Evolutionary conservation across 495 filamentous ascomycete species (phyloP).

Genomic region (Trichoderma reesei): DNA sequence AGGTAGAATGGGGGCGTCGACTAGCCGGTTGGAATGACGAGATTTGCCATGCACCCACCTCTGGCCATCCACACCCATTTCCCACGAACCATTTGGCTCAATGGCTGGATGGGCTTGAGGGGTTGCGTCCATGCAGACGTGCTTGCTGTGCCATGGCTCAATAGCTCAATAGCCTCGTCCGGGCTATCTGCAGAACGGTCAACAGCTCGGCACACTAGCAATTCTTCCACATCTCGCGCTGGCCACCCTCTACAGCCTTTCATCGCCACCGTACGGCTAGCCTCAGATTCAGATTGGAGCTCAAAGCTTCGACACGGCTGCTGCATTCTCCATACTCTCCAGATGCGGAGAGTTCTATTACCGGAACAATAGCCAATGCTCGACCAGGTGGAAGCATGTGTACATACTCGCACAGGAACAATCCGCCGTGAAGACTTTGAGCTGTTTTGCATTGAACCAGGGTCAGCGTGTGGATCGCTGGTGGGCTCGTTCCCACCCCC

Average conservation of each 20-base stretch:
- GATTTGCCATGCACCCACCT: slow-evolving; percentile 3
- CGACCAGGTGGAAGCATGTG: too few species aligned
- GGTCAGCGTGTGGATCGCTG: background rate
- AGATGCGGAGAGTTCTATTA: background rate
- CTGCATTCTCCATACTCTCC: background rate
- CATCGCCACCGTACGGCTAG: too few species aligned
- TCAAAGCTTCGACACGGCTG: background rate
- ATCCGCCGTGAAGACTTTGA: background rate
- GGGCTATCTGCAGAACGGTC: background rate
- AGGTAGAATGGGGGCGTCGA: background rate
- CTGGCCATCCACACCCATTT: background rate
- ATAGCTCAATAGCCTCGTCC: background rate
- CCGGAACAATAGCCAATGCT: too few species aligned
- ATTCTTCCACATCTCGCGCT: background rate
- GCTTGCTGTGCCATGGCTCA: background rate
- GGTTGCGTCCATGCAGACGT: background rate
- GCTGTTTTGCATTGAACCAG: slow-evolving; percentile 9
- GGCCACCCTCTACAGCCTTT: background rate
- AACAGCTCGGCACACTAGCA: background rate
- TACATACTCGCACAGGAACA: too few species aligned
- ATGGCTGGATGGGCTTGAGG: background rate
- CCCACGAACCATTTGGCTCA: background rate
- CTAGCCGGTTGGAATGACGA: background rate
- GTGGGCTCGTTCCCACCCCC: background rate
- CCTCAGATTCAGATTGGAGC: too few species aligned